Base-by-base conservation (phyloP, 2,329 filamentous ascomycete genomes). In the Lecanicillium sp. region DNA sequence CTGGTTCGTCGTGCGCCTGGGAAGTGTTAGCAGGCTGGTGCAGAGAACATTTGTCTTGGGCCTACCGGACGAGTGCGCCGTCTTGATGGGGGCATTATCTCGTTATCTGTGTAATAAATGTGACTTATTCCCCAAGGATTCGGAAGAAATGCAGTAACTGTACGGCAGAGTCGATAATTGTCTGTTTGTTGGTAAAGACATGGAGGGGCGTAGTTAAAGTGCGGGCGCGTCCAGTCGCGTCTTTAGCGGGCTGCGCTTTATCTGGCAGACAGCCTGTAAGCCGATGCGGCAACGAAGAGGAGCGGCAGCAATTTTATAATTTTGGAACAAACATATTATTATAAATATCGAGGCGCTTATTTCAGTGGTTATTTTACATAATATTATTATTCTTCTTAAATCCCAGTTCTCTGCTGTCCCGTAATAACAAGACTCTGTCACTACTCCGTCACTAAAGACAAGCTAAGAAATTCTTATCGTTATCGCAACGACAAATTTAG, bases 51-150 rank as follows among this genome's bases (percentile, higher is more conserved):
- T 14, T 5, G 29, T n/a, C 17, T 12, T 2, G 17, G 23, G 14
- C 58, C 27, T 54, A 69, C 67, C 21, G 51, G 56, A 37, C 65
- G 63, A 20, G 61, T 57, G 39, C 65, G 58, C 41, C 67, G 59
- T 41, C 61, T 56, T 11, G 52, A 32, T 3, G 62, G 54, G 40
- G 67, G 60, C 66, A 69, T 69, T 6, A 21, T 44, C 7, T 29
- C 26, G 26, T 29, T 29, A 7, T 29, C 7, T 7, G 26, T 29
- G 26, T 7, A 12, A 29, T 29, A 29, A 29, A 29, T n/a, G n/a
- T n/a, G n/a, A n/a, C n/a, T n/a, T n/a, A n/a, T n/a, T n/a, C n/a
- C n/a, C n/a, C n/a, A n/a, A n/a, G n/a, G n/a, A n/a, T n/a, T n/a
- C n/a, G n/a, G n/a, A n/a, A n/a, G n/a, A n/a, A n/a, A n/a, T n/a